Evolutionary conservation across 768 basidiomycete genomes (phyloP).

Genomic region (Sutorius australiensis): DNA sequence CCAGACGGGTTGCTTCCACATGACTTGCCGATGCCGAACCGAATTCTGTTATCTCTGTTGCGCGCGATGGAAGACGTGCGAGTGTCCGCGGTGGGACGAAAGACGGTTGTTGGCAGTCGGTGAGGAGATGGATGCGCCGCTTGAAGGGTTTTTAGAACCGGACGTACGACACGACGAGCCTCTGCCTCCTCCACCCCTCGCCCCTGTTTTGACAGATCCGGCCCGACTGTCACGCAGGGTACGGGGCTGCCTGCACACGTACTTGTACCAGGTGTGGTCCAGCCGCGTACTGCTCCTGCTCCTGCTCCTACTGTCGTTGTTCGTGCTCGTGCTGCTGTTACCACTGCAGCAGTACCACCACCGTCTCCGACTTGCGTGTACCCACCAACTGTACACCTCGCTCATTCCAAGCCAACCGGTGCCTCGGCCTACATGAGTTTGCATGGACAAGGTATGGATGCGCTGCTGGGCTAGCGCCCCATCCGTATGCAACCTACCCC

Average conservation of each 20-base stretch:
- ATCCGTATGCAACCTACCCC: too few species aligned
- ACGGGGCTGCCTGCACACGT: background rate
- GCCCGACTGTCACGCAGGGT: background rate
- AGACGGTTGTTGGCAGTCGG: slow-evolving; percentile 36
- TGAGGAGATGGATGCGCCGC: slow-evolving; percentile 36
- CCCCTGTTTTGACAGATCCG: background rate
- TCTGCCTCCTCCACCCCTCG: slow-evolving; percentile 4
- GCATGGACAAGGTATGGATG: background rate
- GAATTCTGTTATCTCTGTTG: slow-evolving; percentile 47
- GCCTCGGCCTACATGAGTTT: background rate
- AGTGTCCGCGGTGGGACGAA: slow-evolving; percentile 68
- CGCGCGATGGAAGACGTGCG: slow-evolving; percentile 60
- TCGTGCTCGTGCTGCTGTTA: too few species aligned
- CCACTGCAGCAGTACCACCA: background rate
- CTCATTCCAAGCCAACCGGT: background rate
- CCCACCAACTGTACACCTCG: background rate
- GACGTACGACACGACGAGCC: slow-evolving; percentile 32
- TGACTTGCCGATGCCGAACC: slow-evolving; percentile 38
- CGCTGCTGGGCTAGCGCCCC: too few species aligned
- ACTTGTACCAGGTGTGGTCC: background rate
- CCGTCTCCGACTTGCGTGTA: background rate
- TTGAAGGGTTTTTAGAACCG: slow-evolving; percentile 28
- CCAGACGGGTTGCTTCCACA: slow-evolving; percentile 36
- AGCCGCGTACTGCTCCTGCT: background rate
- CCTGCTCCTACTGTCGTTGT: background rate